These are phyloP conservation scores for Scedosporium minutisporum DNA, from an alignment of 2,329 filamentous ascomycete species.

Conservation along the genomic window DNA sequence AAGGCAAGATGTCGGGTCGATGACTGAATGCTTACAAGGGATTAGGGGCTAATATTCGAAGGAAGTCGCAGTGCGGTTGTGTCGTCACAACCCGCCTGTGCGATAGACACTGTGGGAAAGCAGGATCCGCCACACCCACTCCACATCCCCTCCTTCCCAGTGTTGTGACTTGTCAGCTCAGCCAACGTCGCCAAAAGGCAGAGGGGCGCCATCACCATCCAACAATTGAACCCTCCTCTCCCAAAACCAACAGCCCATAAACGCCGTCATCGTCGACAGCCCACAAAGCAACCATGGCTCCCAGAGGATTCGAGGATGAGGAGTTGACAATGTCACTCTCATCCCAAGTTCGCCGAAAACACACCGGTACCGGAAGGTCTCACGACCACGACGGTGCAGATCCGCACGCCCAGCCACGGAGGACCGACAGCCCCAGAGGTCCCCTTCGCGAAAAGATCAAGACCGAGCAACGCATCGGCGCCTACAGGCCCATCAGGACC, in stretches of 20 bases:
- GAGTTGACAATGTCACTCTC: conserved; percentile 72
- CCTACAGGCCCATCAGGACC: conserved; percentile 84
- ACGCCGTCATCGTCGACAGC: neutral
- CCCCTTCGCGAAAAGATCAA: conserved; percentile 4
- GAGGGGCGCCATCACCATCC: neutral
- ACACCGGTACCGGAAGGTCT: conserved; percentile 21
- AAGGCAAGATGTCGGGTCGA: too few species aligned
- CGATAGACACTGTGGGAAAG: neutral
- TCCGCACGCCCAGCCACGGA: conserved; percentile 21
- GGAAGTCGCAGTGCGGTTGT: too few species aligned
- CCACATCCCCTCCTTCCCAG: neutral
- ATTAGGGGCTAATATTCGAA: too few species aligned
- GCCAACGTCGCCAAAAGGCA: neutral
- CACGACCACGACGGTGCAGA: conserved; percentile 16
- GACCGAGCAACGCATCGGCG: conserved; percentile 70
- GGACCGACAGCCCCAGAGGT: conserved; percentile 2
- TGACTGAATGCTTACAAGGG: too few species aligned
- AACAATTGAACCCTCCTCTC: neutral
- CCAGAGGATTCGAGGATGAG: conserved; percentile 62
- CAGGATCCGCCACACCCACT: neutral
- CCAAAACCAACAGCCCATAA: conserved; percentile 8
- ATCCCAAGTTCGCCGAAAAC: conserved; percentile 47
- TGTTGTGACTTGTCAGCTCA: neutral
- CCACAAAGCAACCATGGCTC: conserved; percentile 30
- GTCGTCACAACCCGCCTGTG: neutral